Conservation (phyloP, 1,139 yeast species). For the Eremothecium gossypii region DNA sequence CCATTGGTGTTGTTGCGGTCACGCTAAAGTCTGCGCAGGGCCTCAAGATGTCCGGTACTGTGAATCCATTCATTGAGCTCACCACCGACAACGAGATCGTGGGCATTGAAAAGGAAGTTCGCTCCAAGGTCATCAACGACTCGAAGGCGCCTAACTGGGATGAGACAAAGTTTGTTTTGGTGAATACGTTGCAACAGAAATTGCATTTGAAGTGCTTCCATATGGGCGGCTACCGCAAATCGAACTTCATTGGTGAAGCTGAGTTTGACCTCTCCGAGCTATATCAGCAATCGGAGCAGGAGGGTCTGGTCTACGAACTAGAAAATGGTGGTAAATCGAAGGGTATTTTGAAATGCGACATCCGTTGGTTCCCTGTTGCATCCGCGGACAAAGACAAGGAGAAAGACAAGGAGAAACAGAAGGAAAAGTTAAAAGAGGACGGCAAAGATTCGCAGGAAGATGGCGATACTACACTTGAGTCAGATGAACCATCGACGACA, state of each 20-base stretch:
- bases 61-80: conserved; percentile 54
- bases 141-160: conserved; percentile 53
- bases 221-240: conserved; percentile 46
- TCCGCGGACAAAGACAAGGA: conserved; percentile 26
- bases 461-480: conserved; percentile 3
- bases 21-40: conserved; percentile 46
- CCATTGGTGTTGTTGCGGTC: conserved; percentile 59
- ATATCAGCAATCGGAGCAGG: conserved; percentile 41
- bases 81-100: conserved; percentile 36
- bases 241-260: conserved; percentile 47
- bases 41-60: conserved; percentile 39
- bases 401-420: conserved; percentile 4
- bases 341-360: conserved; percentile 52
- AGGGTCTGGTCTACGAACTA: conserved; percentile 23
- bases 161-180: conserved; percentile 54
- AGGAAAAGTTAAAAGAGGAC: not conserved
- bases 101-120: conserved; percentile 33
- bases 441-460: conserved; percentile 2
- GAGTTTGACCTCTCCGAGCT: conserved; percentile 50
- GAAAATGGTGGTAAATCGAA: conserved; percentile 47
- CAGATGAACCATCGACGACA: conserved; percentile 16
- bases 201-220: conserved; percentile 47
- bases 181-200: conserved; percentile 49
- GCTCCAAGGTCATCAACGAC: conserved; percentile 48
- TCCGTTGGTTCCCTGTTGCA: conserved; percentile 55